Conservation (phyloP, 495 filamentous ascomycete genomes). For the Penicillium soppii region DNA sequence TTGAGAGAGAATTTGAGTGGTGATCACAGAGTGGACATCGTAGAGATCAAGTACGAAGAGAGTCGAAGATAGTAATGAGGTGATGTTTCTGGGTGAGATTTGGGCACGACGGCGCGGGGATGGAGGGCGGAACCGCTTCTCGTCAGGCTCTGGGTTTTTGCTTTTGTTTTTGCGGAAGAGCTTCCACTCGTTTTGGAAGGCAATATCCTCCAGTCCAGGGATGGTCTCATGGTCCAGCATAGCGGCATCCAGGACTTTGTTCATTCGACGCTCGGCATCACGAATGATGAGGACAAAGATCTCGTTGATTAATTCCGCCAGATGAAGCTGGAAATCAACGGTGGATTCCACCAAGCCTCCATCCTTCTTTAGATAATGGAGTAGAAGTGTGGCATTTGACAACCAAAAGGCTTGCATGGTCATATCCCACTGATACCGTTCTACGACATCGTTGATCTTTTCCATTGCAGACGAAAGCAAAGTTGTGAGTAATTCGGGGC, state of each 20-base stretch:
- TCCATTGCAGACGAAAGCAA: conserved; percentile 86
- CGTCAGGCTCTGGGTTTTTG: conserved; percentile 77
- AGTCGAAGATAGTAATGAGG: conserved; percentile 93
- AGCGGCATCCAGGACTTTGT: conserved; percentile 87
- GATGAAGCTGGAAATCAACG: conserved; percentile 84
- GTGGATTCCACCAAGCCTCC: conserved; percentile 77
- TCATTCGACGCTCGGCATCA: conserved; percentile 95
- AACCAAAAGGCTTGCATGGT: conserved; percentile 98
- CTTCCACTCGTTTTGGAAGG: conserved; percentile 98
- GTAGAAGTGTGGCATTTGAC: conserved; percentile 89
- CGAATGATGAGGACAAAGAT: conserved; percentile 98
- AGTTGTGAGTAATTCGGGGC: conserved; percentile 74
- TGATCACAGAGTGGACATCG: conserved; percentile 97
- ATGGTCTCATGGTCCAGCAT: conserved; percentile 99
- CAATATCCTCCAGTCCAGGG: conserved; percentile 91
- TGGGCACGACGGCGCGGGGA: conserved; percentile 94
- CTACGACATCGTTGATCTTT: conserved; percentile 94
- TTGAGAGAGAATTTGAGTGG: conserved; percentile 86
- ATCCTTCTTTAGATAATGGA: conserved; percentile 98
- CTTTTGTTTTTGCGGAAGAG: conserved; percentile 90
- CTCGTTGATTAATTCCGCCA: conserved; percentile 95
- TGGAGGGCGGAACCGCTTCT: conserved; percentile 88
- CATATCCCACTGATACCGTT: conserved; percentile 98
- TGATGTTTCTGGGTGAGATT: conserved; percentile 89
- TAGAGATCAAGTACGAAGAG: conserved; percentile 98